These are phyloP conservation scores for Neospora caninum DNA, from an alignment of 169 alveolate genomes.

Conservation along the genomic window DNA sequence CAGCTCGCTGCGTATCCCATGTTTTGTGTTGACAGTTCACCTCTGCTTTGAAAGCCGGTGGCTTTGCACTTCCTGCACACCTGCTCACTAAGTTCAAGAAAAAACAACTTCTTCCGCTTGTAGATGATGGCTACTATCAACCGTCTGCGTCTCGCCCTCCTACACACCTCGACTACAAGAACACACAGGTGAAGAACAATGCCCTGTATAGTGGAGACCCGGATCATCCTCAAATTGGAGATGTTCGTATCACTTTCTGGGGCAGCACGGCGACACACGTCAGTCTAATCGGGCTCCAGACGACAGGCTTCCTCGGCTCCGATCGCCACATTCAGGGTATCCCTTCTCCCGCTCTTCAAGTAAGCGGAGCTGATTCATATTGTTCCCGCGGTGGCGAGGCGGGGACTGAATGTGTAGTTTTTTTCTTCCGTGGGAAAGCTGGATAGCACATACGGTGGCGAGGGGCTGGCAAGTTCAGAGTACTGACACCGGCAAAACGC, in stretches of 20 bases:
- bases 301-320: background rate
- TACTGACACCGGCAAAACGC: no score
- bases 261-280: conserved; percentile 64
- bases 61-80: conserved; percentile 44
- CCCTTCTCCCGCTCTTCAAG: conserved; percentile 7
- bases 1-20: conserved; percentile 5
- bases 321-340: background rate
- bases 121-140: conserved; percentile 61
- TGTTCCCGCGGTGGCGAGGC: no score
- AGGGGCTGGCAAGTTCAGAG: no score
- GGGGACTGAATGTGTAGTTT: no score
- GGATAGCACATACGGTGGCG: no score
- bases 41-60: conserved; percentile 45
- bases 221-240: conserved; percentile 57
- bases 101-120: conserved; percentile 56
- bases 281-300: conserved; percentile 53
- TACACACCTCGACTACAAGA: conserved; percentile 38
- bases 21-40: conserved; percentile 18
- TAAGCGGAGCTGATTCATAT: background rate
- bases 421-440: no score
- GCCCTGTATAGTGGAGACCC: conserved; percentile 64
- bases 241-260: conserved; percentile 65
- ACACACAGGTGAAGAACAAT: conserved; percentile 58
- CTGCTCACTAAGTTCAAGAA: conserved; percentile 18
- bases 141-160: conserved; percentile 62